Evolutionary conservation across 371 early-diverging fungal species (phyloP).

Genomic region (Mortierella sp.): DNA sequence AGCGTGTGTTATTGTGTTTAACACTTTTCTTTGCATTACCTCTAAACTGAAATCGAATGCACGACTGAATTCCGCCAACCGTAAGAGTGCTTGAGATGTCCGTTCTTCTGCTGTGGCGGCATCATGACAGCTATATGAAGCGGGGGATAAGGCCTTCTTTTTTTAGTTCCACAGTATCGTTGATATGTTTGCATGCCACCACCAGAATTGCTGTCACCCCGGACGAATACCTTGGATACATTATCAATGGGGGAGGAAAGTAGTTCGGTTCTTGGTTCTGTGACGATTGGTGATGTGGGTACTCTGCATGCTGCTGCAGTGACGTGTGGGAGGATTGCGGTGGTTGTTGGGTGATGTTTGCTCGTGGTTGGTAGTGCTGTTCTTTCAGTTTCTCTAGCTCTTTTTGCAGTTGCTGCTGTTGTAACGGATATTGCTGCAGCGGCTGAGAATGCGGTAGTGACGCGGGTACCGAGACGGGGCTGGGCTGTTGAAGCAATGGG

Average conservation of each 20-base stretch:
- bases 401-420: conserved; percentile 6
- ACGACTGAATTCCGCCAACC: conserved; percentile 26
- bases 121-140: background rate
- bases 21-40: conserved; percentile 7
- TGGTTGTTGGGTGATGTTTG: background rate
- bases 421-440: conserved; percentile 1
- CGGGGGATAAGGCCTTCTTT: background rate
- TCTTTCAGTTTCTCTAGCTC: background rate
- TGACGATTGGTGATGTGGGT: no score
- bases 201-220: no score
- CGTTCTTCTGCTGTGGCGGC: conserved; percentile 13
- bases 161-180: background rate
- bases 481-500: no score
- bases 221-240: no score
- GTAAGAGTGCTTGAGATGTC: conserved; percentile 20
- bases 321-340: background rate
- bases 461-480: no score
- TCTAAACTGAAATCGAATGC: conserved; percentile 16
- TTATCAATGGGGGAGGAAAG: no score
- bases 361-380: conserved; percentile 11
- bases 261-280: no score
- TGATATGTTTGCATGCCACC: background rate
- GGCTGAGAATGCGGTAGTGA: background rate
- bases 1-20: no score
- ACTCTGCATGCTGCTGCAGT: no score